Evolutionary conservation across 2,329 filamentous ascomycete genomes (phyloP).

Genomic region (Dichotomopilus funicola): DNA sequence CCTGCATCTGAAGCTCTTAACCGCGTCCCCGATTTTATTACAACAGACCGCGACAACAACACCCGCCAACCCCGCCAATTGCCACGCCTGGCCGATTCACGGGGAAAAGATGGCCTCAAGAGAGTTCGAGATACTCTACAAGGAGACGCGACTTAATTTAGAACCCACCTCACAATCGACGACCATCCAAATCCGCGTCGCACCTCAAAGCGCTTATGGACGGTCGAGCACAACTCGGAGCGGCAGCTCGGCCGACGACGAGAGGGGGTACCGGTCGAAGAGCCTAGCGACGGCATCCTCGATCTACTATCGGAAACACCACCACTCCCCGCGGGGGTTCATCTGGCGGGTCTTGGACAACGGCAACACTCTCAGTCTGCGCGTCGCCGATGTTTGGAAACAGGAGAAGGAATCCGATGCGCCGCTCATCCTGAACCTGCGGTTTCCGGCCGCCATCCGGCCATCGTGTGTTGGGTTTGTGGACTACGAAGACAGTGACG

Average conservation of each 20-base stretch:
- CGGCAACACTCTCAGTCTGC: conserved; percentile 72
- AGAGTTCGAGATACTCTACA: conserved; percentile 64
- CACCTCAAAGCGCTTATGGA: conserved; percentile 37
- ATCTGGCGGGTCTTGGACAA: conserved; percentile 86
- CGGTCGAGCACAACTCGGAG: conserved; percentile 30
- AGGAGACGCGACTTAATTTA: conserved; percentile 79
- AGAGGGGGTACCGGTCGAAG: conserved; percentile 64
- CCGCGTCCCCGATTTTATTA: conserved; percentile 13
- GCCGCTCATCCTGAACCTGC: conserved; percentile 68
- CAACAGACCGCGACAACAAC: conserved; percentile 18
- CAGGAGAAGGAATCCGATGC: conserved; percentile 60
- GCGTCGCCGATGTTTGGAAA: conserved; percentile 73
- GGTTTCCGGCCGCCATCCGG: conserved; percentile 67
- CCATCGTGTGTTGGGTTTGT: conserved; percentile 75
- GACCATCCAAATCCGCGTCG: conserved; percentile 63
- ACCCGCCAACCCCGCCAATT: conserved; percentile 7
- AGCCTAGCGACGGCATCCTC: conserved; percentile 73
- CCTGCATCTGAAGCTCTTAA: conserved; percentile 14
- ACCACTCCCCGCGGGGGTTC: conserved; percentile 74
- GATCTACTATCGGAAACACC: conserved; percentile 74
- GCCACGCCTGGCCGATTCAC: conserved; percentile 29
- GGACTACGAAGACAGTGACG: conserved; percentile 71
- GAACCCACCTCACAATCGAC: conserved; percentile 65
- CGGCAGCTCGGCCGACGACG: conserved; percentile 52
- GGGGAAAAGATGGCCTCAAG: conserved; percentile 62